A percentile compares a stretch with the other conserved stretches of the same genome.
Evolutionary conservation across 441 rosid species (phyloP).

Genomic region (Jatropha multifida): DNA sequence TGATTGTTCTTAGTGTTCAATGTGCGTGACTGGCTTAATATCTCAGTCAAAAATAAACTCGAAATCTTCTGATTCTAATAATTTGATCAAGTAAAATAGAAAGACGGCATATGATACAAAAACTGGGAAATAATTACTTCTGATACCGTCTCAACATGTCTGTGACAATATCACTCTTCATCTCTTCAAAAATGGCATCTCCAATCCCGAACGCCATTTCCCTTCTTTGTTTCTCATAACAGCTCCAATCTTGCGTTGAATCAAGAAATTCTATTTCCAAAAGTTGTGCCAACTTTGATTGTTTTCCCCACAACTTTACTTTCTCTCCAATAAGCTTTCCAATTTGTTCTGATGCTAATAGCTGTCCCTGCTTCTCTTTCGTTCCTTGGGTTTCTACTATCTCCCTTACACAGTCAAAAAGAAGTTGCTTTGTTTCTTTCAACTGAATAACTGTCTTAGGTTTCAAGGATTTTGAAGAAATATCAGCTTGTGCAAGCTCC

Average conservation of each 20-base stretch:
- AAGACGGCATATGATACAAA: neutral
- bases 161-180: constrained; percentile 30
- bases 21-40: neutral
- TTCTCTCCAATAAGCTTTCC: constrained; percentile 30
- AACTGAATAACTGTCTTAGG: constrained; percentile 35
- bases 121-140: constrained; percentile 1
- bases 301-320: constrained; percentile 28
- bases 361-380: constrained; percentile 9
- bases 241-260: constrained; percentile 40
- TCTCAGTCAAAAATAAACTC: neutral
- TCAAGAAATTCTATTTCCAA: constrained; percentile 30
- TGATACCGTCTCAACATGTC: constrained; percentile 20
- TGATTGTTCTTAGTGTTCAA: neutral
- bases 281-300: constrained; percentile 21
- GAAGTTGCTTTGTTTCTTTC: constrained; percentile 49
- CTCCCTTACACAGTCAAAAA: constrained; percentile 42
- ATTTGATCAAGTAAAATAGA: neutral
- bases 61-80: no score
- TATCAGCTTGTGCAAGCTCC: constrained; percentile 22
- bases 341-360: constrained; percentile 28
- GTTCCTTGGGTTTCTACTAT: constrained; percentile 28
- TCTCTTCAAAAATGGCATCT: constrained; percentile 43
- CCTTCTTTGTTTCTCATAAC: constrained; percentile 25
- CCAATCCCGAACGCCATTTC: constrained; percentile 34
- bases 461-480: constrained; percentile 16